Conservation (phyloP, 2,329 filamentous ascomycete genomes). For the Phoma sp. region DNA sequence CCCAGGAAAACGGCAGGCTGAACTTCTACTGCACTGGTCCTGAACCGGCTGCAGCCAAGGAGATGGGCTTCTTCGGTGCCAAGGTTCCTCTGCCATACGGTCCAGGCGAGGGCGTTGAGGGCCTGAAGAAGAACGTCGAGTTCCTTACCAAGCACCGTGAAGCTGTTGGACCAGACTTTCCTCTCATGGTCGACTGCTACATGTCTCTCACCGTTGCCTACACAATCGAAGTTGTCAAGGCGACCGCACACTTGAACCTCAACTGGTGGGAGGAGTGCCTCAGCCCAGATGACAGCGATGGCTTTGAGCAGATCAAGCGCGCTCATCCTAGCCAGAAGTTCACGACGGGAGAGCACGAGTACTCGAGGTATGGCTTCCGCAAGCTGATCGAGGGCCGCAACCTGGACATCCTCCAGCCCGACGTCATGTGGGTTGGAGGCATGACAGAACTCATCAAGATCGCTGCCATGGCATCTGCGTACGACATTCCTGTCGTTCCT, state of each 20-base stretch:
- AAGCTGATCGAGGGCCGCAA: constrained; percentile 92
- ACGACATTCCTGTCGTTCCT: constrained; percentile 94
- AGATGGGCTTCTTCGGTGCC: constrained; percentile 87
- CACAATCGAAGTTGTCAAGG: constrained; percentile 88
- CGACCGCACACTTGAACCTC: constrained; percentile 81
- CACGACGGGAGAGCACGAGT: constrained; percentile 95
- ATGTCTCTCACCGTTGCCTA: constrained; percentile 95
- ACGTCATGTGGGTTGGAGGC: constrained; percentile 97
- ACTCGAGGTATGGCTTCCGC: constrained; percentile 91
- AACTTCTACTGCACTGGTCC: constrained; percentile 96
- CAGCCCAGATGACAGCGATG: constrained; percentile 89
- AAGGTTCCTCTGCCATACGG: constrained; percentile 92
- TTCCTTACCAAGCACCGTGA: constrained; percentile 86
- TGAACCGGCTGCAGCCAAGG: constrained; percentile 77
- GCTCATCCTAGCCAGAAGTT: constrained; percentile 91
- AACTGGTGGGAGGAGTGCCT: constrained; percentile 99
- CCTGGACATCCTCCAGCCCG: constrained; percentile 91
- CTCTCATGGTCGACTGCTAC: constrained; percentile 95
- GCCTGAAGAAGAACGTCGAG: constrained; percentile 86
- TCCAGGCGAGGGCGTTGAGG: constrained; percentile 82
- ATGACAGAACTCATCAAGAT: constrained; percentile 92
- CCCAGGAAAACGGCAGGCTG: constrained; percentile 69
- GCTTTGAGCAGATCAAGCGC: constrained; percentile 86
- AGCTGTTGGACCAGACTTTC: constrained; percentile 86
- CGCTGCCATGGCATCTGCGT: constrained; percentile 85